These are phyloP conservation scores for Calonectria multiphialidica DNA, from an alignment of 2,329 filamentous ascomycete genomes.

Conservation along the genomic window DNA sequence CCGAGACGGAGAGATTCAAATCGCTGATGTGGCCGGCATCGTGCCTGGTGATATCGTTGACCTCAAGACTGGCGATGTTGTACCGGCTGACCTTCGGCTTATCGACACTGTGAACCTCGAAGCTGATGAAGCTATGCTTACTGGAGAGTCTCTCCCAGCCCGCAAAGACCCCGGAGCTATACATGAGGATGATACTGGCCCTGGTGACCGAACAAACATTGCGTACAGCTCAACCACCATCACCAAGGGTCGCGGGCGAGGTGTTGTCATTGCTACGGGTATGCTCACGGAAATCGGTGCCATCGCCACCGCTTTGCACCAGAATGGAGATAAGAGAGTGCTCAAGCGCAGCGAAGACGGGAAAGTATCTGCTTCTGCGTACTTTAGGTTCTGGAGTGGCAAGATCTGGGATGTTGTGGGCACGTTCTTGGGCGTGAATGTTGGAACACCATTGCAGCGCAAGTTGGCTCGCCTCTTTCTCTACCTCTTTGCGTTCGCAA, in stretches of 20 bases:
- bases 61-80: constrained; percentile 64
- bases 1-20: constrained; percentile 50
- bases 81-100: constrained; percentile 68
- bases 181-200: constrained; percentile 49
- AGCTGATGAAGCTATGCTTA: constrained; percentile 72
- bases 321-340: constrained; percentile 23
- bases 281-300: constrained; percentile 71
- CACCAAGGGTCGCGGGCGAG: constrained; percentile 68
- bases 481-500: constrained; percentile 54
- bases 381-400: constrained; percentile 45
- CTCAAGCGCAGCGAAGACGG: constrained; percentile 3
- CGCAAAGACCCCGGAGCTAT: constrained; percentile 59
- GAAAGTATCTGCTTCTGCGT: neutral
- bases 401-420: constrained; percentile 39
- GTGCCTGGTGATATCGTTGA: constrained; percentile 67
- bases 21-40: constrained; percentile 51
- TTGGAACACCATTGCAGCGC: constrained; percentile 77
- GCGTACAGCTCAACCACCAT: constrained; percentile 71
- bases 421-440: constrained; percentile 58
- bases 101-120: constrained; percentile 71
- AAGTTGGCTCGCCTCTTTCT: constrained; percentile 77
- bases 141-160: constrained; percentile 70
- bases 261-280: constrained; percentile 71
- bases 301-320: constrained; percentile 61
- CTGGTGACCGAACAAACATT: constrained; percentile 68